These are phyloP conservation scores for Pseudotsuga menziesii DNA, from an alignment of 75 land plant species.

Conservation along the genomic window DNA sequence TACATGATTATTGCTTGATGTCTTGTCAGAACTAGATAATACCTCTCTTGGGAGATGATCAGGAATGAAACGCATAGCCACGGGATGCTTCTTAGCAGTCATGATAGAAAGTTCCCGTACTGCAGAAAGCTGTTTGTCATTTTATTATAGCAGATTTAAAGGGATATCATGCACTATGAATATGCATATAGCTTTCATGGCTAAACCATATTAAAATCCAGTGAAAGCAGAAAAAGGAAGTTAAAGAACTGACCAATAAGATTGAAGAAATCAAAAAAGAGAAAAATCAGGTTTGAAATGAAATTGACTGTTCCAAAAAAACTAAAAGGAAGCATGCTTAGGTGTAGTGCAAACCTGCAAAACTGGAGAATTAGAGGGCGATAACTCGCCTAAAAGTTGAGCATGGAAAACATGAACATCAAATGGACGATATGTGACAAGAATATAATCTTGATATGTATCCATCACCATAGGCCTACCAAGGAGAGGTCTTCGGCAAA, in stretches of 20 bases:
- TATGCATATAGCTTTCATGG: neutral
- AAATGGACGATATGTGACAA: conserved; percentile 95
- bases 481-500: conserved; percentile 70
- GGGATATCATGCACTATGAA: conserved; percentile 5
- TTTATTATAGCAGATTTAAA: conserved; percentile 35
- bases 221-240: neutral
- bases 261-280: neutral
- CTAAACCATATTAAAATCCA: neutral
- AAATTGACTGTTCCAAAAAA: neutral
- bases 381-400: conserved; percentile 68
- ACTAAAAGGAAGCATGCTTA: neutral
- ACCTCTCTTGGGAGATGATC: conserved; percentile 34
- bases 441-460: conserved; percentile 87
- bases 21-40: conserved; percentile 15
- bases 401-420: conserved; percentile 93
- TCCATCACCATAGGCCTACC: conserved; percentile 96
- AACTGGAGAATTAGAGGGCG: conserved; percentile 65
- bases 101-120: conserved; percentile 98
- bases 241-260: neutral
- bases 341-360: conserved; percentile 54
- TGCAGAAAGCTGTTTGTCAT: conserved; percentile 91
- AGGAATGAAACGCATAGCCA: conserved; percentile 92
- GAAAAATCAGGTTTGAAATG: neutral
- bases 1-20: conserved; percentile 16
- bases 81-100: conserved; percentile 92